Evolutionary conservation across 192 early-diverging fungal genomes (phyloP), one percentile per base, ranked within the genome.

Genomic region (Nowakowskiella sp.): DNA sequence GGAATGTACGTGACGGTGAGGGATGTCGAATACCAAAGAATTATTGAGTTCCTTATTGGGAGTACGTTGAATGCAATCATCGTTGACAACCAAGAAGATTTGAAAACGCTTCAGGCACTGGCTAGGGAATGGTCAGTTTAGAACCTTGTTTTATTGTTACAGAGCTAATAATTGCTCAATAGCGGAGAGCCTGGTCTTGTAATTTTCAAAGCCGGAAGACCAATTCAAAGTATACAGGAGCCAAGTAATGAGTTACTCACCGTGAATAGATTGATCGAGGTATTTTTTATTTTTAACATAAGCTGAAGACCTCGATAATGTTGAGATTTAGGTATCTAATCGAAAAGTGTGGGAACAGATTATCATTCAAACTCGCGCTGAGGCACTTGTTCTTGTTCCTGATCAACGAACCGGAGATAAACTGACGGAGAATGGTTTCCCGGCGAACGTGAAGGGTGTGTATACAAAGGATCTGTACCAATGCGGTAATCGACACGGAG

Each of bases 401-500:
- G 63, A 47, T 21, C 51, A 59, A 3, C 34, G 42, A n/a, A 64
- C 68, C 31, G 74, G 71, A 19, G 55, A 73, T 31, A 29, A 23
- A n/a, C n/a, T 77, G 6, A 57, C 57, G 16, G 33, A 47, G n/a
- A 10, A 55, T 8, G 29, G 60, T 2, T 62, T 52, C 29, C 72
- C 72, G 7, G 36, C 16, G 16, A 72, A 75, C 32, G 50, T 68
- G 0, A 7, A 4, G n/a, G 54, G 31, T 4, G 63, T 76, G 1
- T 70, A 56, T 42, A 73, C 73, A 0, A 42, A 23, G n/a, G 65
- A 76, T 36, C 52, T 60, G 42, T 58, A 61, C n/a, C 19, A 19
- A 22, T 55, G 72, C 42, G 73, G 73, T 6, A 60, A 56, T 33
- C 56, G 53, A 16, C 42, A 60, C 23, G 70, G 73, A 22, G 70